Conservation (phyloP, 176 grass and related monocot species). For the Thinopyrum elongatum region DNA sequence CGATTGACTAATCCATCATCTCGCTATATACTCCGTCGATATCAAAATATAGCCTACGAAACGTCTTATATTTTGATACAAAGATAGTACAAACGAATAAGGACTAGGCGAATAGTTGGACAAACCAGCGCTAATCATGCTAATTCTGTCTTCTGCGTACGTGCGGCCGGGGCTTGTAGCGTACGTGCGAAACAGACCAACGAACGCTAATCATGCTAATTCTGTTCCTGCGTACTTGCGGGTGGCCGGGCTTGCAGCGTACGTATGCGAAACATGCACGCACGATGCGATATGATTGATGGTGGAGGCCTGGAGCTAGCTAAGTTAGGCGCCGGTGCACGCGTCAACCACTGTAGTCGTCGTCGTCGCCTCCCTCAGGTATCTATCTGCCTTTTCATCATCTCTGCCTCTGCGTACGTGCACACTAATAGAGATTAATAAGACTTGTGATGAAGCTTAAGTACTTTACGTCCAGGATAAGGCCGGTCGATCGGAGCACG, state of each 20-base stretch:
- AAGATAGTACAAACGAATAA: no score
- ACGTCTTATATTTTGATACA: no score
- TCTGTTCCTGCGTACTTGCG: not conserved
- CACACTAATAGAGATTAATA: not conserved
- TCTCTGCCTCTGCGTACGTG: not conserved
- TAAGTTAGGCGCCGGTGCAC: not conserved
- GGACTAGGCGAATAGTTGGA: no score
- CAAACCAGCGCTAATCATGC: no score
- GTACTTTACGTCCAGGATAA: conserved; percentile 26
- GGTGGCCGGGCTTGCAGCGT: not conserved
- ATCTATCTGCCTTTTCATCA: not conserved
- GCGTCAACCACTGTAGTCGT: not conserved
- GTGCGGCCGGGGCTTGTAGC: no score
- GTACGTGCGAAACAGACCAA: no score
- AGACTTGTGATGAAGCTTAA: not conserved
- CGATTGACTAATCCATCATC: no score
- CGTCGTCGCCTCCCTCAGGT: not conserved
- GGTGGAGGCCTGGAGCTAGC: not conserved
- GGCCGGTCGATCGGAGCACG: no score
- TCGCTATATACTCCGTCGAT: no score
- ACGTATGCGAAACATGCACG: not conserved
- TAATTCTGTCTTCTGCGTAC: no score
- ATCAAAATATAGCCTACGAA: no score
- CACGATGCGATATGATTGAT: not conserved
- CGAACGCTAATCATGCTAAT: not conserved